phyloP scores from a whole-genome alignment of 1,139 yeast genomes.

The Blastobotrys aristatus region DNA sequence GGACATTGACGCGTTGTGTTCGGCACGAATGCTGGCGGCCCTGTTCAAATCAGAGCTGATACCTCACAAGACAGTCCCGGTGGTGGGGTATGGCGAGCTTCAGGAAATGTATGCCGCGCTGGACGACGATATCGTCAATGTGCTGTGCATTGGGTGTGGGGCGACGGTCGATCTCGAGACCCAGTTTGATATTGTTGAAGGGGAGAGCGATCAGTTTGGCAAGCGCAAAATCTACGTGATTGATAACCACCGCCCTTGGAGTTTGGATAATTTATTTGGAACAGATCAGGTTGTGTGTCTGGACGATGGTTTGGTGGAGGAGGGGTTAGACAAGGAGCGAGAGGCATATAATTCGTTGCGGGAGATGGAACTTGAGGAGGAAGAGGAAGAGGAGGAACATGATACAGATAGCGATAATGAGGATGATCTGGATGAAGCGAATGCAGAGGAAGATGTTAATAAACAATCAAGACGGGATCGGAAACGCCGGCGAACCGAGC shows the following conservation, averaged over 20 bases:
- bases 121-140: slow-evolving; percentile 73
- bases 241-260: slow-evolving; percentile 97
- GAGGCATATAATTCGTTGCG: slow-evolving; percentile 34
- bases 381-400: slow-evolving; percentile 18
- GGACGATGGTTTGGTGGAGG: slow-evolving; percentile 73
- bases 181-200: slow-evolving; percentile 61
- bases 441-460: slow-evolving; percentile 6
- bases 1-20: slow-evolving; percentile 88
- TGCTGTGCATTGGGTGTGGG: slow-evolving; percentile 89
- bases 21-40: slow-evolving; percentile 68
- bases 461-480: slow-evolving; percentile 2
- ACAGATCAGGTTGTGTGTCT: slow-evolving; percentile 74
- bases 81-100: slow-evolving; percentile 87
- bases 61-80: slow-evolving; percentile 85
- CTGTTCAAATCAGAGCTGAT: slow-evolving; percentile 75
- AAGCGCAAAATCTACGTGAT: slow-evolving; percentile 63
- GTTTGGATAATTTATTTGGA: slow-evolving; percentile 85
- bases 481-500: slow-evolving; percentile 10
- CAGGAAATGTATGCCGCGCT: slow-evolving; percentile 55
- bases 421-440: slow-evolving; percentile 21
- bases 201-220: slow-evolving; percentile 24
- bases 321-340: slow-evolving; percentile 25
- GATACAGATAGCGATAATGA: slow-evolving; percentile 26
- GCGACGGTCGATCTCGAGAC: slow-evolving; percentile 83
- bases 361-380: slow-evolving; percentile 32